Conservation (phyloP, 352 stramenopile genomes). For the Pythium myriotylum region DNA sequence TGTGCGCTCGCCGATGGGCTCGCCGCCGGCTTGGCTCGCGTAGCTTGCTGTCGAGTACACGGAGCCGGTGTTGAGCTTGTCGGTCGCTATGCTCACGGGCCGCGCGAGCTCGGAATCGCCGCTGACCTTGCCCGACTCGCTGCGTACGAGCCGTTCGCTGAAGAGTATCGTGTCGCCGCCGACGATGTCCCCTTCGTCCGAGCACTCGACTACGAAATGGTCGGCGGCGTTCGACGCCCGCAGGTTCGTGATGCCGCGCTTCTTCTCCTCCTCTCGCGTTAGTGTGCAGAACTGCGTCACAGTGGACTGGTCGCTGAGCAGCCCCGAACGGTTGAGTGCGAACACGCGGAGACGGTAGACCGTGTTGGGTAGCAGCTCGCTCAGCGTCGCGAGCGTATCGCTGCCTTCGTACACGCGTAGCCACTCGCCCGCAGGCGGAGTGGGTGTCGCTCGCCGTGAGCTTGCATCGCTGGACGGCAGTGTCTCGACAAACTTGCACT, state of each 20-base stretch:
- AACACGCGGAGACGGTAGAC: constrained; percentile 88
- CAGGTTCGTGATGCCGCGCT: constrained; percentile 27
- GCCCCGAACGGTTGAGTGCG: constrained; percentile 69
- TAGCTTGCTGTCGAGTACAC: constrained; percentile 60
- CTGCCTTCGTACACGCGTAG: constrained; percentile 77
- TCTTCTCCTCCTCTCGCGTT: constrained; percentile 58
- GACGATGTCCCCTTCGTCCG: constrained; percentile 78
- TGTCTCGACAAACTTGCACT: constrained; percentile 75
- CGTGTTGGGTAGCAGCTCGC: constrained; percentile 69
- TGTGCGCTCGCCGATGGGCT: constrained; percentile 69
- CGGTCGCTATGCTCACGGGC: constrained; percentile 8
- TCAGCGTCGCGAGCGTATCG: constrained; percentile 62
- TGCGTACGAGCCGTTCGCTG: constrained; percentile 86
- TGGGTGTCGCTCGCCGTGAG: not conserved
- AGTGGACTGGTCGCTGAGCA: constrained; percentile 69
- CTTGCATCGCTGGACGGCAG: constrained; percentile 26
- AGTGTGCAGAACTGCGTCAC: constrained; percentile 83
- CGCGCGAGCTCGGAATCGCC: constrained; percentile 30
- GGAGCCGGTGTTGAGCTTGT: constrained; percentile 27
- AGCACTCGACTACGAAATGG: constrained; percentile 76
- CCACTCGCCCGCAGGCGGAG: constrained; percentile 51
- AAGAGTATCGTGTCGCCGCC: constrained; percentile 91
- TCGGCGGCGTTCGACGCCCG: constrained; percentile 50
- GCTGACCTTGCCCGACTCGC: constrained; percentile 39
- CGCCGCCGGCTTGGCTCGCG: constrained; percentile 16